Percentiles rank a stretch among this genome's conserved stretches.
phyloP scores from a whole-genome alignment of 805 yeast genomes.

The Sugiyamaella mastotermitis region DNA sequence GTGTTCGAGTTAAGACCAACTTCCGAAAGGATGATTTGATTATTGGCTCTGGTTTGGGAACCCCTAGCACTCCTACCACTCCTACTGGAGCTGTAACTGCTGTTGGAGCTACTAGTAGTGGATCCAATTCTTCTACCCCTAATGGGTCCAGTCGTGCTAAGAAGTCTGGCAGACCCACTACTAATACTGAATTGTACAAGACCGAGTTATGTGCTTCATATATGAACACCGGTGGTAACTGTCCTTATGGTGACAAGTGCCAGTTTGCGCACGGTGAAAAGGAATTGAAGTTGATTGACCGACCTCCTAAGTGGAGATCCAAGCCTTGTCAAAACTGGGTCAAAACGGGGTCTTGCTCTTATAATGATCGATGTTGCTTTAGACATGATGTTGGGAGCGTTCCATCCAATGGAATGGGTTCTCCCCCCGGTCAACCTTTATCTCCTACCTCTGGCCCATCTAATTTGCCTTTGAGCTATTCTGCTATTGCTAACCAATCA shows the following conservation, averaged over 20 bases:
- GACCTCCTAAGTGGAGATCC: constrained; percentile 82
- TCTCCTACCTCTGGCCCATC: too few relatives aligned
- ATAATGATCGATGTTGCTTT: constrained; percentile 89
- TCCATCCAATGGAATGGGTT: too few relatives aligned
- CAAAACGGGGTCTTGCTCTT: constrained; percentile 74
- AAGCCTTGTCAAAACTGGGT: constrained; percentile 89
- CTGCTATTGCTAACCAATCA: too few relatives aligned
- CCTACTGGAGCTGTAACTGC: background rate
- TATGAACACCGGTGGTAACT: constrained; percentile 57
- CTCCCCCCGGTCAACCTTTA: too few relatives aligned
- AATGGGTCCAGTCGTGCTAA: constrained; percentile 12
- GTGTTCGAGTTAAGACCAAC: constrained; percentile 1
- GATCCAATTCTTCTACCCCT: constrained; percentile 2
- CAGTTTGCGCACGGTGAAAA: constrained; percentile 88
- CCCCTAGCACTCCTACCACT: background rate
- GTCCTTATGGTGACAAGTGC: constrained; percentile 88
- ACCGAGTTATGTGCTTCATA: constrained; percentile 85
- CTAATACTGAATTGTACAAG: constrained; percentile 68
- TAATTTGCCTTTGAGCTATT: too few relatives aligned
- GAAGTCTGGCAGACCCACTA: constrained; percentile 29
- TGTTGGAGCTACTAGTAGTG: background rate
- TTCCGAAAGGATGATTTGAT: background rate
- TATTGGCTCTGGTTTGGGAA: background rate
- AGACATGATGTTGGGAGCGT: constrained; percentile 63
- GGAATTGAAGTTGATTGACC: constrained; percentile 65